Evolutionary conservation across 1,284 basidiomycete genomes (phyloP).

Genomic region (Phlebopus sp.): DNA sequence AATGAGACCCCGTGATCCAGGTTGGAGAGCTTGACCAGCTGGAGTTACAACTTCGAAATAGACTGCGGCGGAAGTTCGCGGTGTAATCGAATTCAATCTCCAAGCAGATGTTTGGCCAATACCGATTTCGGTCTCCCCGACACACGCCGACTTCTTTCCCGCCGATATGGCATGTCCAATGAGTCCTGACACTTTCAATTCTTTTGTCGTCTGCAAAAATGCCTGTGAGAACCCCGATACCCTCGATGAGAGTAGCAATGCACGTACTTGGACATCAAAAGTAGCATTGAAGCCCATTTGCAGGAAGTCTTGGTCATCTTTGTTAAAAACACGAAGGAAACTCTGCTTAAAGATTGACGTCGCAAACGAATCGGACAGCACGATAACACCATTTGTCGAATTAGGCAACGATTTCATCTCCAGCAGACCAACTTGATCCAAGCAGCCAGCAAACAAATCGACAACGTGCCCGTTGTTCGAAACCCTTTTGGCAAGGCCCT

Average conservation of each 20-base stretch:
- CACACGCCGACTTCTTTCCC: constrained; percentile 94
- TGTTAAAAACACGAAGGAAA: constrained; percentile 92
- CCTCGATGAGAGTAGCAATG: not conserved
- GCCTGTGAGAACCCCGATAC: constrained; percentile 2
- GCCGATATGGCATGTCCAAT: constrained; percentile 98
- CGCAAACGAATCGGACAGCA: constrained; percentile 95
- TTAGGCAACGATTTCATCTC: constrained; percentile 98
- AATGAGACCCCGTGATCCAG: constrained; percentile 91
- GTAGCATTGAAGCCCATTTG: constrained; percentile 99
- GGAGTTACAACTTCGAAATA: constrained; percentile 99
- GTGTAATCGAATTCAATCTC: constrained; percentile 93
- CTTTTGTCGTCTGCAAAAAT: constrained; percentile 84
- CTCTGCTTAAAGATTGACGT: constrained; percentile 99
- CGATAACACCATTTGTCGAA: constrained; percentile 95
- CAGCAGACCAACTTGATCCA: constrained; percentile 96
- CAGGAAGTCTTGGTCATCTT: constrained; percentile 90
- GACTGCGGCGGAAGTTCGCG: constrained; percentile 86
- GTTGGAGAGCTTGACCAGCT: constrained; percentile 91
- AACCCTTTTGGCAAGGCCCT: constrained; percentile 89
- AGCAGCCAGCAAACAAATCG: constrained; percentile 95
- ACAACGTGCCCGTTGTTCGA: constrained; percentile 95
- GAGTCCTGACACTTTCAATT: constrained; percentile 96
- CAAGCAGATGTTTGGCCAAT: constrained; percentile 99
- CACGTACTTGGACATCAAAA: constrained; percentile 88
- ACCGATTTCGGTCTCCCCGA: constrained; percentile 99